Percentiles rank a stretch among this genome's conserved stretches.
Evolutionary conservation across 129 eudicot genomes (phyloP).

Genomic region (Helianthus annuus): HanXRQr2.0-SUNRISE NC_035445.2:137786897-137787396

Average conservation of each 20-base stretch:
- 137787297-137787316: not conserved
- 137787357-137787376: not conserved
- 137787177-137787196: no score
- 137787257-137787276: not conserved
- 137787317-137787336: not conserved
- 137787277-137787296: not conserved
- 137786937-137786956: conserved; percentile 60
- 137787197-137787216: not conserved
- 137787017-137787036: conserved; percentile 1
- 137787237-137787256: not conserved
- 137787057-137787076: conserved; percentile 75
- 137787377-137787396: not conserved
- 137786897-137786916: conserved; percentile 85
- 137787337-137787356: not conserved
- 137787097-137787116: conserved; percentile 82
- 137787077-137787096: conserved; percentile 89
- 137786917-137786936: conserved; percentile 75
- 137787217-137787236: not conserved
- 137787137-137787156: conserved; percentile 87
- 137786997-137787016: not conserved
- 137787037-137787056: conserved; percentile 14
- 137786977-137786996: conserved; percentile 89
- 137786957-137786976: conserved; percentile 92
- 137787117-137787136: conserved; percentile 75
- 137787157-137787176: no score